Conservation (phyloP, 805 yeast genomes). For the Kregervanrija fluxuum region DNA sequence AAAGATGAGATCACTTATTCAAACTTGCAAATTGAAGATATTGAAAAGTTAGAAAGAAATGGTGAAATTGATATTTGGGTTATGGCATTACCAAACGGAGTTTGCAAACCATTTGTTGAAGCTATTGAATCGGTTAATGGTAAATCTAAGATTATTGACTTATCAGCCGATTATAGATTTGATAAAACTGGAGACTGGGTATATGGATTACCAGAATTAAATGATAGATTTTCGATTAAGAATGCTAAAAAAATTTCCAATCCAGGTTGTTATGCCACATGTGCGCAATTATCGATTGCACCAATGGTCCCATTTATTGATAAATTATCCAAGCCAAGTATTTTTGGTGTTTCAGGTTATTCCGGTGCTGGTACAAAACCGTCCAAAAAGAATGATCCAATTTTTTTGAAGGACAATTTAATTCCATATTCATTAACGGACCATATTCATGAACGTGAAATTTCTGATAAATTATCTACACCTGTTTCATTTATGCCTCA, state of each 20-base stretch:
- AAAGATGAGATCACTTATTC: slow-evolving; percentile 75
- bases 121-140: slow-evolving; percentile 67
- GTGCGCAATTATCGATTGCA: slow-evolving; percentile 86
- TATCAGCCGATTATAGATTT: slow-evolving; percentile 94
- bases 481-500: slow-evolving; percentile 91
- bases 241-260: slow-evolving; percentile 79
- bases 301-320: slow-evolving; percentile 59
- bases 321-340: slow-evolving; percentile 65
- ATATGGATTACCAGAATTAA: slow-evolving; percentile 93
- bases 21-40: slow-evolving; percentile 82
- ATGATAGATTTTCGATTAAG: slow-evolving; percentile 57
- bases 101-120: slow-evolving; percentile 80
- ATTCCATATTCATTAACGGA: slow-evolving; percentile 95
- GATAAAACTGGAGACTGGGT: slow-evolving; percentile 84
- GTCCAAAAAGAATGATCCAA: slow-evolving; percentile 85
- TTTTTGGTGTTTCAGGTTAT: slow-evolving; percentile 96
- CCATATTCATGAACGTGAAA: slow-evolving; percentile 94
- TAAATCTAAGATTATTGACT: slow-evolving; percentile 76
- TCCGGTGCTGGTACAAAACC: slow-evolving; percentile 99
- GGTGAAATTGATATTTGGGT: slow-evolving; percentile 93
- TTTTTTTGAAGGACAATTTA: slow-evolving; percentile 68
- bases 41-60: slow-evolving; percentile 65
- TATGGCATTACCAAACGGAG: slow-evolving; percentile 98
- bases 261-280: slow-evolving; percentile 99
- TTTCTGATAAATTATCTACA: slow-evolving; percentile 69